These are phyloP conservation scores for Physcomitrium patens DNA, from an alignment of 225 moss, liverwort and hornwort species.

Conservation along the genomic window DNA sequence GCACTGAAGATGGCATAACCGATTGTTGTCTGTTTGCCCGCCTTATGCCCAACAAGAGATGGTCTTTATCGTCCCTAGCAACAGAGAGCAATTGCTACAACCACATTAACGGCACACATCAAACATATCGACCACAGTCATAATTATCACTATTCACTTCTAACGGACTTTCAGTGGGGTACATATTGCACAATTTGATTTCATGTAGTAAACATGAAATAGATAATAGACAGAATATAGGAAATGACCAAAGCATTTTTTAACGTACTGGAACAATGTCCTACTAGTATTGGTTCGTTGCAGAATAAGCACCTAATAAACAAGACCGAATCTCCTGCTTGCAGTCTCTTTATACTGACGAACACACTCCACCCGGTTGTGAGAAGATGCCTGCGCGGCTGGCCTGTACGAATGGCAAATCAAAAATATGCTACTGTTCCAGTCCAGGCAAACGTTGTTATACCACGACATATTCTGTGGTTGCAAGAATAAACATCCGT, in stretches of 20 bases:
- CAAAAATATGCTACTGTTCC: slow-evolving; percentile 8
- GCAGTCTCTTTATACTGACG: slow-evolving; percentile 64
- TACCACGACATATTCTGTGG: neutral
- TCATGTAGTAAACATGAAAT: slow-evolving; percentile 16
- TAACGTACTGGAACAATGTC: slow-evolving; percentile 1
- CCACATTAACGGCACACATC: slow-evolving; percentile 21
- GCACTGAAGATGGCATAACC: slow-evolving; percentile 85
- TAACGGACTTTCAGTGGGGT: neutral
- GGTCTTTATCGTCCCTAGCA: slow-evolving; percentile 89
- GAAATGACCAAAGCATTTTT: neutral
- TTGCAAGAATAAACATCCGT: neutral
- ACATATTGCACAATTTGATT: neutral
- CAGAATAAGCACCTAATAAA: slow-evolving; percentile 50
- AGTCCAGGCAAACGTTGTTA: slow-evolving; percentile 8
- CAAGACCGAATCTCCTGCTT: slow-evolving; percentile 71
- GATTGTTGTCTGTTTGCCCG: slow-evolving; percentile 94
- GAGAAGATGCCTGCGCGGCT: slow-evolving; percentile 69
- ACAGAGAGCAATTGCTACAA: slow-evolving; percentile 27
- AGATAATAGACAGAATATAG: neutral
- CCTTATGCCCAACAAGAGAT: slow-evolving; percentile 90
- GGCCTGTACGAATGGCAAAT: slow-evolving; percentile 42
- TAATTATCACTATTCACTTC: neutral
- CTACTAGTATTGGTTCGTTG: neutral
- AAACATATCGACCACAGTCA: slow-evolving; percentile 22
- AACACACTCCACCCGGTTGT: slow-evolving; percentile 76